phyloP scores from a whole-genome alignment of 257 asterid genomes.

The Przewalskia tangutica region DNA sequence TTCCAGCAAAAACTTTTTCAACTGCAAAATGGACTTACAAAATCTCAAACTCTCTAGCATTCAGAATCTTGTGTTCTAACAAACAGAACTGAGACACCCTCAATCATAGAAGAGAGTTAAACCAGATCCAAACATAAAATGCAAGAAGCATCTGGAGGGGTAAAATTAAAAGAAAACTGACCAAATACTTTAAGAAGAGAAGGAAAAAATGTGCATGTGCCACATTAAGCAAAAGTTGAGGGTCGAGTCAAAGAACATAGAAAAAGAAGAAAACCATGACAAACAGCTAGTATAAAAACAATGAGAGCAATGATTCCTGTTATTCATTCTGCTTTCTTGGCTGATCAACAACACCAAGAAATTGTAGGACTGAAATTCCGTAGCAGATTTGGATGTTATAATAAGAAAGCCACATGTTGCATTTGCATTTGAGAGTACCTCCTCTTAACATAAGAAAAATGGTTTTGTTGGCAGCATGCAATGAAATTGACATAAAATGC shows the following conservation, averaged over 20 bases:
- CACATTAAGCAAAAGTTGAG: neutral
- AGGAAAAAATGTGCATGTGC: neutral
- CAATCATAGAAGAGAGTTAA: neutral
- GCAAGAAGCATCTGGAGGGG: neutral
- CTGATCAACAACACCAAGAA: neutral
- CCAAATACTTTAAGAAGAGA: no score
- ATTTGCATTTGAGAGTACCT: neutral
- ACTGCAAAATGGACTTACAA: conserved; percentile 23
- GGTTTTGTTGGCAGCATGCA: neutral
- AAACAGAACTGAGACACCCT: neutral
- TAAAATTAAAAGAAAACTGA: neutral
- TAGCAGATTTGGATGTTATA: neutral
- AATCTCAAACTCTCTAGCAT: neutral
- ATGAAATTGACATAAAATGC: neutral
- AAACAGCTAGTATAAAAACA: neutral
- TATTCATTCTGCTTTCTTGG: neutral
- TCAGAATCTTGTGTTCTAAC: neutral
- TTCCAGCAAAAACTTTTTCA: conserved; percentile 60
- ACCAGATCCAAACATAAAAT: neutral
- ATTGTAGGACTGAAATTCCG: neutral
- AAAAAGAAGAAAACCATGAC: neutral
- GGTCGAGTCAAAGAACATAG: neutral
- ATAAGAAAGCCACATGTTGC: neutral
- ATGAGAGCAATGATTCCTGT: neutral
- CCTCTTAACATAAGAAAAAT: neutral